Evolutionary conservation across 805 yeast species (phyloP).

Genomic region (Pichia membranifaciens): DNA sequence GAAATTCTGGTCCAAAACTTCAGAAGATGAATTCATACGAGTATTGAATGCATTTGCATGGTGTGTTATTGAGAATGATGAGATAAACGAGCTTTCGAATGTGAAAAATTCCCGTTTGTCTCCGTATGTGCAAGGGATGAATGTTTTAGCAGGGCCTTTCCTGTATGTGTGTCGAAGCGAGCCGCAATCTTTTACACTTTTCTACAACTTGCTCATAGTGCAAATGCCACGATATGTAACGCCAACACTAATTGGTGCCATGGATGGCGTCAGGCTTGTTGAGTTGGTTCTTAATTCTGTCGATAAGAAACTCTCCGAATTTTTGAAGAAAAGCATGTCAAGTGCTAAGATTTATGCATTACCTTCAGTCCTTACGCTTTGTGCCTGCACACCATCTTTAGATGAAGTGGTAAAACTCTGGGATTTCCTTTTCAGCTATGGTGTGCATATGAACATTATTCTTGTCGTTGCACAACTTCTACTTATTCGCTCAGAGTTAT

Average conservation of each 20-base stretch:
- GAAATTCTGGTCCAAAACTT: conserved; percentile 55
- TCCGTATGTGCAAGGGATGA: conserved; percentile 87
- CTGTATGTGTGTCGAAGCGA: conserved; percentile 71
- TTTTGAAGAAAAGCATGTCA: conserved; percentile 55
- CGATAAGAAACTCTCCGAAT: conserved; percentile 63
- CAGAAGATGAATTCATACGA: conserved; percentile 64
- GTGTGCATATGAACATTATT: conserved; percentile 79
- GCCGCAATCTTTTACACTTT: conserved; percentile 75
- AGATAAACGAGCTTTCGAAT: background rate
- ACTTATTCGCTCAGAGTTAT: conserved; percentile 56
- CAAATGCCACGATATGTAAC: conserved; percentile 75
- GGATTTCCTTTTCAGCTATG: conserved; percentile 90
- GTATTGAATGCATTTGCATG: conserved; percentile 66
- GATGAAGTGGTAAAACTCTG: conserved; percentile 69
- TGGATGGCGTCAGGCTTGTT: conserved; percentile 67
- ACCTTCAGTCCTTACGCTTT: conserved; percentile 73
- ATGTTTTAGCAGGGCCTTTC: conserved; percentile 79
- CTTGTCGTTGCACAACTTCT: conserved; percentile 80
- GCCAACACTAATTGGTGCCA: conserved; percentile 75
- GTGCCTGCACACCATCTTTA: conserved; percentile 86
- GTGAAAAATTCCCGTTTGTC: conserved; percentile 24
- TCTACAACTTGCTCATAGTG: conserved; percentile 52
- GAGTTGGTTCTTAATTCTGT: conserved; percentile 65
- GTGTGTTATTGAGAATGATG: conserved; percentile 29
- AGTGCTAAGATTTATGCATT: conserved; percentile 86